Evolutionary conservation across 768 basidiomycete genomes (phyloP), one percentile per base, ranked within the genome.

Genomic region (Cyathus striatus): DNA sequence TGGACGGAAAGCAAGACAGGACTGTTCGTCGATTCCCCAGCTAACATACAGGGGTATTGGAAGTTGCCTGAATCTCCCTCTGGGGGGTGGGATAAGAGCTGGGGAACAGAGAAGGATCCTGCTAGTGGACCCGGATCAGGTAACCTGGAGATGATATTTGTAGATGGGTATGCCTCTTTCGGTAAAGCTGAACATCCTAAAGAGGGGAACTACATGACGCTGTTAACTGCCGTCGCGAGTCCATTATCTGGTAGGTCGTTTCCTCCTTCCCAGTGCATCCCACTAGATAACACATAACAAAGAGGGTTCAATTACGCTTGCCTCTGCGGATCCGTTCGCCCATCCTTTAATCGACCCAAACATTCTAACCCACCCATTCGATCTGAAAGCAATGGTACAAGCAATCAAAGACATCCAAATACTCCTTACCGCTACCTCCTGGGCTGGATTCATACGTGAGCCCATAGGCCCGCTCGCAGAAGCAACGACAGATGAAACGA

Each of bases 261-360:
- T 9, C n/a, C 9, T 9, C 39, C 32, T 9, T 23, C 10, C 37
- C 9, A 23, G 25, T 2, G 2, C 2, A 18, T 21, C 33, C 3
- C 7, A 9, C 7, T 21, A 5, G 3, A 17, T 30, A 16, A 20
- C 18, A 2, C 21, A 13, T 13, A 22, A 3, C 4, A 21, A 23
- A 58, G 59, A 55, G 23, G 62, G 62, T 5, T 51, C 54, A 6
- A 44, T 61, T 16, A 53, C 51, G 10, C 45, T 65, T 13, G 59
- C 55, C 37, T 51, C 56, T 5, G 49, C 43, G 27, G 43, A 62
- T 38, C 63, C 62, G 1, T 55, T 59, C 38, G 46, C 41, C 5
- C 18, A 47, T 1, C 59, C 63, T 1, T 37, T 62, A 25, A 61
- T 65, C 22, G 50, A 65, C 43, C 58, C 55, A 1, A 52, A 41